These are phyloP conservation scores for Fraxinus sp. DNA, from an alignment of 305 asterid species.

Conservation along the genomic window DNA sequence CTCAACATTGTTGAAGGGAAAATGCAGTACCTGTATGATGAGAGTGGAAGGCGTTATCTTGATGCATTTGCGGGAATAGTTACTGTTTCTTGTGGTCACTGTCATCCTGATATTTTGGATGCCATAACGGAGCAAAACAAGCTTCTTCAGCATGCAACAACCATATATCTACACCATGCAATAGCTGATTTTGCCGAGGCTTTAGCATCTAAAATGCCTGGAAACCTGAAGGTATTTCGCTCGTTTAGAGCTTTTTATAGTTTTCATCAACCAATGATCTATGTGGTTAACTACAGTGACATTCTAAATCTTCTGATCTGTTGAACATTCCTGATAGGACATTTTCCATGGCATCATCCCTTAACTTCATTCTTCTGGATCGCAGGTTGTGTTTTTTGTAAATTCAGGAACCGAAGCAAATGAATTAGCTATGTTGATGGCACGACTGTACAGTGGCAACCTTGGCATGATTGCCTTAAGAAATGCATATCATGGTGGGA, in stretches of 20 bases:
- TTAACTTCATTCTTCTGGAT: conserved; percentile 15
- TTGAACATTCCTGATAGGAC: not conserved
- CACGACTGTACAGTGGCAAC: conserved; percentile 76
- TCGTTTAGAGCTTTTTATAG: not conserved
- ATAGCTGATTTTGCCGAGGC: conserved; percentile 89
- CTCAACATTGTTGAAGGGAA: conserved; percentile 94
- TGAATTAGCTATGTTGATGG: conserved; percentile 94
- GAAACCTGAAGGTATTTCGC: conserved; percentile 66
- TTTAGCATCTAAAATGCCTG: conserved; percentile 90
- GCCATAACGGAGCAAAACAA: conserved; percentile 77
- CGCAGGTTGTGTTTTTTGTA: conserved; percentile 90
- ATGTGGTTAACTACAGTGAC: not conserved
- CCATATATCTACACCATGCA: conserved; percentile 86
- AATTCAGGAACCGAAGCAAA: conserved; percentile 98
- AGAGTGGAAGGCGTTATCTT: conserved; percentile 86
- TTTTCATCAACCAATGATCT: not conserved
- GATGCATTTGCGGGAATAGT: conserved; percentile 97
- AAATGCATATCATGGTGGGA: conserved; percentile 98
- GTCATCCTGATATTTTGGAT: conserved; percentile 75
- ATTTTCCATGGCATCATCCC: conserved; percentile 1
- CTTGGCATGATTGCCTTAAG: conserved; percentile 83
- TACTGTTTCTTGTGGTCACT: conserved; percentile 97
- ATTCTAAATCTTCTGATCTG: not conserved
- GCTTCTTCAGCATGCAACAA: conserved; percentile 95
- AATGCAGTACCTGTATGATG: conserved; percentile 94